Evolutionary conservation across 2,329 filamentous ascomycete genomes (phyloP).

Genomic region (Rugonectria rugulosa): DNA sequence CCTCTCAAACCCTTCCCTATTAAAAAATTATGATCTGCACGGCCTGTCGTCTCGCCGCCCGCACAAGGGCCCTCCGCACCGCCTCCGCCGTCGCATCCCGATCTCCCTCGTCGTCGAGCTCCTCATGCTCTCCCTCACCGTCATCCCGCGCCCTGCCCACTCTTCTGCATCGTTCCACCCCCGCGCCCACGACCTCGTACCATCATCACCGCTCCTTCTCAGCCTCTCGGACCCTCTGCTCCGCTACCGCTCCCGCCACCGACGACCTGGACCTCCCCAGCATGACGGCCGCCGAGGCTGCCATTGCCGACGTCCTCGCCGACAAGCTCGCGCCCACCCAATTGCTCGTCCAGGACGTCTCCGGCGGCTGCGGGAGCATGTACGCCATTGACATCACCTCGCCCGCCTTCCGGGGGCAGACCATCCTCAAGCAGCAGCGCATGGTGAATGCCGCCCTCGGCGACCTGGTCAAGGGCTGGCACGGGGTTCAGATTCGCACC

Average conservation of each 20-base stretch:
- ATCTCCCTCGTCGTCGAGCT: background rate
- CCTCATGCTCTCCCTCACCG: conserved; percentile 2
- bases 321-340: conserved; percentile 59
- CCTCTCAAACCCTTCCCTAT: background rate
- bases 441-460: conserved; percentile 79
- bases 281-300: conserved; percentile 61
- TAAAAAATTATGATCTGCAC: conserved; percentile 33
- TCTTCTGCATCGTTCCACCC: conserved; percentile 9
- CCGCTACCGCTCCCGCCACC: conserved; percentile 14
- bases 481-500: conserved; percentile 82
- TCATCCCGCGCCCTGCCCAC: conserved; percentile 17
- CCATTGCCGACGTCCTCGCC: conserved; percentile 63
- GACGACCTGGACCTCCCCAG: conserved; percentile 34
- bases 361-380: conserved; percentile 86
- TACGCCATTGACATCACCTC: conserved; percentile 83
- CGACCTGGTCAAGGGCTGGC: conserved; percentile 81
- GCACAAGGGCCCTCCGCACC: conserved; percentile 23
- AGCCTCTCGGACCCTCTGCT: conserved; percentile 3
- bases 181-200: conserved; percentile 12
- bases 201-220: conserved; percentile 15
- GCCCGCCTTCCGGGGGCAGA: conserved; percentile 72
- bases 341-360: conserved; percentile 77
- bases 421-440: conserved; percentile 82
- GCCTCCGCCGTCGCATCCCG: conserved; percentile 23
- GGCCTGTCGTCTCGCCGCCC: conserved; percentile 35